Evolutionary conservation across 768 basidiomycete genomes (phyloP).

Genomic region (Boletellus ananas): DNA sequence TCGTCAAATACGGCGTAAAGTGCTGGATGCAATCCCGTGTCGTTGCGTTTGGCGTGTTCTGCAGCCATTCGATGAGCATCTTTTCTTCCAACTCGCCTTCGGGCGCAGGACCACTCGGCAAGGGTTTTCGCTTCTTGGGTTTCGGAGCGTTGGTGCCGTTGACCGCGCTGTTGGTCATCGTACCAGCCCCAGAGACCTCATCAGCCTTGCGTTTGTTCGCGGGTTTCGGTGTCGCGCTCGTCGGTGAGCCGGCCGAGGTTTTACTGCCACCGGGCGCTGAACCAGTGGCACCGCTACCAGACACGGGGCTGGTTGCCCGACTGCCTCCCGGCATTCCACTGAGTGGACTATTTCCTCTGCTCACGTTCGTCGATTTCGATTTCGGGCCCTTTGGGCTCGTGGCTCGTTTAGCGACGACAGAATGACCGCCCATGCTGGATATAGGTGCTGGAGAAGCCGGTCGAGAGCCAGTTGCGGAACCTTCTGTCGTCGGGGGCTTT

Average conservation of each 20-base stretch:
- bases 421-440: slow-evolving; percentile 67
- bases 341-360: slow-evolving; percentile 60
- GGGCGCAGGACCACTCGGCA: slow-evolving; percentile 37
- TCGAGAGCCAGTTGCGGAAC: slow-evolving; percentile 41
- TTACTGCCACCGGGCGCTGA: slow-evolving; percentile 23
- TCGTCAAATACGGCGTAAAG: slow-evolving; percentile 72
- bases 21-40: slow-evolving; percentile 79
- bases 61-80: slow-evolving; percentile 75
- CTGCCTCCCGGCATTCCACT: slow-evolving; percentile 39
- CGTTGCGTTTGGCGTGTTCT: slow-evolving; percentile 61
- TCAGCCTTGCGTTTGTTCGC: slow-evolving; percentile 62
- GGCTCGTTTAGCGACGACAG: slow-evolving; percentile 76
- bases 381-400: slow-evolving; percentile 77
- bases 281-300: slow-evolving; percentile 29
- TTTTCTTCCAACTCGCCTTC: slow-evolving; percentile 56
- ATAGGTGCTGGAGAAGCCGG: slow-evolving; percentile 51
- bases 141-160: slow-evolving; percentile 34
- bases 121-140: slow-evolving; percentile 54
- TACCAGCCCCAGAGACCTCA: slow-evolving; percentile 30
- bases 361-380: slow-evolving; percentile 42
- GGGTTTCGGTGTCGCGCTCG: slow-evolving; percentile 35
- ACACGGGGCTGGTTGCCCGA: slow-evolving; percentile 49
- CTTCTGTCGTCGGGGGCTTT: slow-evolving; percentile 31
- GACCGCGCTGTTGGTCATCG: slow-evolving; percentile 2
- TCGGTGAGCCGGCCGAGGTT: slow-evolving; percentile 23